phyloP scores from a whole-genome alignment of 2,329 filamentous ascomycete species.

The Fusarium tricinctum region DNA sequence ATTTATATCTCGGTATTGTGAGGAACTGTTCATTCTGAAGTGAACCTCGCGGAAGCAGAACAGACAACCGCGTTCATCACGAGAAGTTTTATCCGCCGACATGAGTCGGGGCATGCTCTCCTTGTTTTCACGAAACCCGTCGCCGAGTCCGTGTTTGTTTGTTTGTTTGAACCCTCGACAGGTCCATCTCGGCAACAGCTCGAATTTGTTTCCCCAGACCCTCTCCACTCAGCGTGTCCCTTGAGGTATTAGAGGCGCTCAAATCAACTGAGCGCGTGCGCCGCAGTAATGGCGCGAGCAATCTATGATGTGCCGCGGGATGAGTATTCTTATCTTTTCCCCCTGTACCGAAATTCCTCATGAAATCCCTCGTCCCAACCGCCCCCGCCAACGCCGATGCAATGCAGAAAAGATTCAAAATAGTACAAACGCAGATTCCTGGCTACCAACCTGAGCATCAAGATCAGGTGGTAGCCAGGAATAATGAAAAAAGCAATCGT shows the following conservation, averaged over 20 bases:
- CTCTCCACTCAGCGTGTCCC: slow-evolving; percentile 45
- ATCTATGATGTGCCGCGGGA: slow-evolving; percentile 59
- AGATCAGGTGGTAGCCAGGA: slow-evolving; percentile 42
- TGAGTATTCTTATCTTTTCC: slow-evolving; percentile 56
- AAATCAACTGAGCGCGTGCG: slow-evolving; percentile 46
- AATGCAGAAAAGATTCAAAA: slow-evolving; percentile 63
- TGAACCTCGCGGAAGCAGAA: slow-evolving; percentile 16
- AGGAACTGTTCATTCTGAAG: slow-evolving; percentile 19
- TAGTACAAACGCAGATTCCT: slow-evolving; percentile 55
- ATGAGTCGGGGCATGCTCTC: slow-evolving; percentile 19
- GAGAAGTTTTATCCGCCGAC: slow-evolving; percentile 7
- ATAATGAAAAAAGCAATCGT: slow-evolving; percentile 57
- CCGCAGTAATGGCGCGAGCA: slow-evolving; percentile 51
- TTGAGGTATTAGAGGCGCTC: slow-evolving; percentile 52
- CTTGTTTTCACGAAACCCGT: slow-evolving; percentile 16
- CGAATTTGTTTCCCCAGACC: slow-evolving; percentile 25
- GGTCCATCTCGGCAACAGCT: slow-evolving; percentile 22
- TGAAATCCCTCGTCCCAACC: slow-evolving; percentile 50
- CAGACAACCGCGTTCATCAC: slow-evolving; percentile 10
- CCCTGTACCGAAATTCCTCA: slow-evolving; percentile 52
- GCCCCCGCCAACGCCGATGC: slow-evolving; percentile 69
- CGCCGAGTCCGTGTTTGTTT: slow-evolving; percentile 16
- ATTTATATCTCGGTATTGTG: slow-evolving; percentile 38
- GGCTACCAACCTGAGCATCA: slow-evolving; percentile 31
- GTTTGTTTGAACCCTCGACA: slow-evolving; percentile 24